These are phyloP conservation scores for Cutaneotrichosporon sp. DNA, from an alignment of 1,284 basidiomycete genomes.

Conservation along the genomic window DNA sequence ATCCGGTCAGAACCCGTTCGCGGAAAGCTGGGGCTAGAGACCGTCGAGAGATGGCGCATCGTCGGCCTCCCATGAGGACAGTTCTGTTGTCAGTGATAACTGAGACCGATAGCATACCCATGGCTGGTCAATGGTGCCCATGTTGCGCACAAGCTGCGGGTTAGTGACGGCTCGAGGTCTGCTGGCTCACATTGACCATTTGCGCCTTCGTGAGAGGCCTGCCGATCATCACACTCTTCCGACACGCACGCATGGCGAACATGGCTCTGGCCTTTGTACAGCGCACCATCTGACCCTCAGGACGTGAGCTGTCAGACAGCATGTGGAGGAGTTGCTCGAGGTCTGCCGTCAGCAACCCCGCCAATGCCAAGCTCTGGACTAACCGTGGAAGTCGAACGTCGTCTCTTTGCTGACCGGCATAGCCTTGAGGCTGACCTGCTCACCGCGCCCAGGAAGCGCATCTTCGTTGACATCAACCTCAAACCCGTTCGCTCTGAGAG, in stretches of 20 bases:
- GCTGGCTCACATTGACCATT: constrained; percentile 70
- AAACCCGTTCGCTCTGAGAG: constrained; percentile 84
- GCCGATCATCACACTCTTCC: constrained; percentile 96
- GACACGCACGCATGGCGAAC: constrained; percentile 94
- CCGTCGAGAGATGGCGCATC: constrained; percentile 71
- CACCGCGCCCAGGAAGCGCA: constrained; percentile 56
- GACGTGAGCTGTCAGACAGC: constrained; percentile 65
- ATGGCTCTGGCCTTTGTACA: constrained; percentile 91
- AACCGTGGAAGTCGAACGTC: constrained; percentile 70
- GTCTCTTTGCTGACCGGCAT: constrained; percentile 90
- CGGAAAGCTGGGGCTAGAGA: not conserved
- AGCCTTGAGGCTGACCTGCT: constrained; percentile 69
- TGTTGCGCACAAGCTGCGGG: constrained; percentile 76
- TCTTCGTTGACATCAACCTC: constrained; percentile 64
- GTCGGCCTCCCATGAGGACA: constrained; percentile 96
- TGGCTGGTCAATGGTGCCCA: constrained; percentile 94
- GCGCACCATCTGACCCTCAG: constrained; percentile 74
- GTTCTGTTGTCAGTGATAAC: constrained; percentile 58
- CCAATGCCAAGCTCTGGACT: constrained; percentile 20
- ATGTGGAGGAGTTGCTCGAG: constrained; percentile 90
- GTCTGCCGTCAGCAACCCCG: constrained; percentile 59
- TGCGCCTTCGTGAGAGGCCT: constrained; percentile 71
- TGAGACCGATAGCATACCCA: constrained; percentile 58
- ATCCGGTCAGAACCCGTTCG: constrained; percentile 13
- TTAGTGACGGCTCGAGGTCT: not conserved